A percentile compares a stretch with the other conserved stretches of the same genome.
Evolutionary conservation across 345 rosid species (phyloP).

Genomic region (Isatis tinctoria): DNA sequence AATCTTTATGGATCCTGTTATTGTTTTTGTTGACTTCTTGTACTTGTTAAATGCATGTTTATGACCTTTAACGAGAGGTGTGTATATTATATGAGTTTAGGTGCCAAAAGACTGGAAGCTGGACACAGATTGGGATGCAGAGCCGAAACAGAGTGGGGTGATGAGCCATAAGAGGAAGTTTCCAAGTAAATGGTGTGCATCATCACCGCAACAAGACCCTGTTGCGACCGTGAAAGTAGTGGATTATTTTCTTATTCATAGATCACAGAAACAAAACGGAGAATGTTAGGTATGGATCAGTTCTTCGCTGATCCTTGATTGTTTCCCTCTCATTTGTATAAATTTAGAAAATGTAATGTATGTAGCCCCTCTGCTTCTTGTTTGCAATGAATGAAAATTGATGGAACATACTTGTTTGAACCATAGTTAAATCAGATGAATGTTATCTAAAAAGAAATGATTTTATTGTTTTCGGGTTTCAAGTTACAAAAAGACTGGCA

Average conservation of each 20-base stretch:
- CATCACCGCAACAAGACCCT: slow-evolving; percentile 57
- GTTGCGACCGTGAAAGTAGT: slow-evolving; percentile 66
- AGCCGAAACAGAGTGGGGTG: slow-evolving; percentile 47
- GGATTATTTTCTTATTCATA: slow-evolving; percentile 57
- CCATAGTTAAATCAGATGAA: not conserved
- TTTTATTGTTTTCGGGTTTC: slow-evolving; percentile 13
- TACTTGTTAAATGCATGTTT: not conserved
- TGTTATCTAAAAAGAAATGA: not conserved
- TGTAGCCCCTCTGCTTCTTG: slow-evolving; percentile 8
- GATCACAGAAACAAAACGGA: slow-evolving; percentile 37
- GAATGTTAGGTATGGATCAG: slow-evolving; percentile 32
- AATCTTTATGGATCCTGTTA: not conserved
- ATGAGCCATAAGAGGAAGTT: slow-evolving; percentile 52
- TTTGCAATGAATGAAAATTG: slow-evolving; percentile 11
- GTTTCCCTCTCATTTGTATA: slow-evolving; percentile 15
- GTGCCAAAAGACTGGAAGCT: slow-evolving; percentile 94
- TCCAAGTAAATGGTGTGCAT: slow-evolving; percentile 91
- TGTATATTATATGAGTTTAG: slow-evolving; percentile 34
- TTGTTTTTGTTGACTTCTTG: not conserved
- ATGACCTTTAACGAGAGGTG: not conserved
- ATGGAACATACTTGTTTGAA: not conserved
- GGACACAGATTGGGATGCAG: slow-evolving; percentile 75
- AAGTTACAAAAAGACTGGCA: slow-evolving; percentile 10
- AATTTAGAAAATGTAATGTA: slow-evolving; percentile 21
- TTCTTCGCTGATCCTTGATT: slow-evolving; percentile 35